Conservation (phyloP, 805 yeast species). For the Kodamaea lidongshanica region DNA sequence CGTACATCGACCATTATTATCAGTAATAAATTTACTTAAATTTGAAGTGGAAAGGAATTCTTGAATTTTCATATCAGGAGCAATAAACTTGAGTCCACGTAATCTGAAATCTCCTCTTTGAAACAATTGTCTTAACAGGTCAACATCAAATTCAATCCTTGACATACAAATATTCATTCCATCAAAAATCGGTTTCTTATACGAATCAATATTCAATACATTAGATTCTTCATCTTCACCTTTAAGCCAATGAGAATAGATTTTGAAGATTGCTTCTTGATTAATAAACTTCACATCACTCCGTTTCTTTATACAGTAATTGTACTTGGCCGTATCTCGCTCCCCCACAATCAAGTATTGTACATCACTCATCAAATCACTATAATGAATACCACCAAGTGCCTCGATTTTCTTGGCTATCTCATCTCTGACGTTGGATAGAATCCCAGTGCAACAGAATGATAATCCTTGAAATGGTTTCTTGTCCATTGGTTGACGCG, state of each 20-base stretch:
- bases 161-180: slow-evolving; percentile 43
- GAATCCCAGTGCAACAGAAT: slow-evolving; percentile 55
- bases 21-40: slow-evolving; percentile 29
- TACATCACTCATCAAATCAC: slow-evolving; percentile 57
- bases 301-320: slow-evolving; percentile 44
- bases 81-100: slow-evolving; percentile 10
- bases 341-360: slow-evolving; percentile 56
- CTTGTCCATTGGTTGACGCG: slow-evolving; percentile 1
- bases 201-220: slow-evolving; percentile 16
- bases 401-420: slow-evolving; percentile 41
- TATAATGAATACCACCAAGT: slow-evolving; percentile 55
- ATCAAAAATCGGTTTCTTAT: slow-evolving; percentile 39
- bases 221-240: slow-evolving; percentile 37
- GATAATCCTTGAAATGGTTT: slow-evolving; percentile 42
- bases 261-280: slow-evolving; percentile 37
- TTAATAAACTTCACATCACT: slow-evolving; percentile 52
- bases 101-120: slow-evolving; percentile 20
- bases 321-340: slow-evolving; percentile 49
- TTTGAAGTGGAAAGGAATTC: slow-evolving; percentile 22
- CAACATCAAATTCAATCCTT: slow-evolving; percentile 20
- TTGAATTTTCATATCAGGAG: slow-evolving; percentile 11
- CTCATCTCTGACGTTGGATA: slow-evolving; percentile 33
- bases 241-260: slow-evolving; percentile 47
- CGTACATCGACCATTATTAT: slow-evolving; percentile 46
- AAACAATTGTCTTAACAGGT: slow-evolving; percentile 10